These are phyloP conservation scores for Kandelia obovata DNA, from an alignment of 345 rosid species.

Conservation along the genomic window DNA sequence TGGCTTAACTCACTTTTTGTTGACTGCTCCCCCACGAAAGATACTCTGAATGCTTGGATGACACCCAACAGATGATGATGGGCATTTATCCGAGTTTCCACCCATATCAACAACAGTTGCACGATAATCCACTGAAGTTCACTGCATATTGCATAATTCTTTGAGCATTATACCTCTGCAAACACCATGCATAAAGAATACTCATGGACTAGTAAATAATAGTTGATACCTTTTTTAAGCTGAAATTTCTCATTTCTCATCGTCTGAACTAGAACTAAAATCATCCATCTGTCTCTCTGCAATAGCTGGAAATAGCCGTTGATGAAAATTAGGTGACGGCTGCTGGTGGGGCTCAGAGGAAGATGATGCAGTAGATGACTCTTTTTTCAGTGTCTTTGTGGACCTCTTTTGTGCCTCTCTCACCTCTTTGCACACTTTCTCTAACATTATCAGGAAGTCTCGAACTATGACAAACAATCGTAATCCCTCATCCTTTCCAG, in stretches of 20 bases:
- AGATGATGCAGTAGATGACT: conserved; percentile 44
- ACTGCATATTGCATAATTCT: neutral
- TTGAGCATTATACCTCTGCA: neutral
- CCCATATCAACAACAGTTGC: neutral
- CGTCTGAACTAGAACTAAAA: conserved; percentile 48
- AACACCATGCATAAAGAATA: neutral
- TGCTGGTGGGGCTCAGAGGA: conserved; percentile 39
- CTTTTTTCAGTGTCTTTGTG: conserved; percentile 47
- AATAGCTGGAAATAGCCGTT: conserved; percentile 71
- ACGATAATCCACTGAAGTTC: neutral
- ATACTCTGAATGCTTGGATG: neutral
- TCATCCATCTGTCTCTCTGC: conserved; percentile 47
- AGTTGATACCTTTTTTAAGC: conserved; percentile 10
- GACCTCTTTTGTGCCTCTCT: conserved; percentile 50
- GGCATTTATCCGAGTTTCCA: neutral
- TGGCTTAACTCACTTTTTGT: neutral
- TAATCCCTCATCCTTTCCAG: conserved; percentile 87
- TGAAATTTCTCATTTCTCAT: conserved; percentile 29
- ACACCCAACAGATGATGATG: neutral
- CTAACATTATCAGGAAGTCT: conserved; percentile 77
- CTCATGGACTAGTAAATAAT: neutral
- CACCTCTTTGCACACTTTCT: conserved; percentile 84
- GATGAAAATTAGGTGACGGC: conserved; percentile 47
- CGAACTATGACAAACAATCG: conserved; percentile 73
- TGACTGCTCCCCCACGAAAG: neutral